A percentile compares a stretch with the other conserved stretches of the same genome.
Evolutionary conservation across 371 early-diverging fungal genomes (phyloP).

Genomic region (Mortierella sp.): DNA sequence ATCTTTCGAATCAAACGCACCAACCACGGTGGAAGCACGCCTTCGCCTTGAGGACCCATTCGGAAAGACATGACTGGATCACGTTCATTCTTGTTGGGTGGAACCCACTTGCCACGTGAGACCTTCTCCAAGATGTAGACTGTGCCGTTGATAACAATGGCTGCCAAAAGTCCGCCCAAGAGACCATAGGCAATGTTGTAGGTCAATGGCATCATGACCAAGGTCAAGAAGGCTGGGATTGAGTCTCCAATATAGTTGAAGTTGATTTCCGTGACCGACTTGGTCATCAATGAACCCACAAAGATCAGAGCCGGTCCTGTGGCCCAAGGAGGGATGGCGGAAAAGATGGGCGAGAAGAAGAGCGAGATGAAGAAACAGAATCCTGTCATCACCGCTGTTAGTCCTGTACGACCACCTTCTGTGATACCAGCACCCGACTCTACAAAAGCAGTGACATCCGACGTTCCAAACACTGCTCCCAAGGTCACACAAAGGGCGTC

Average conservation of each 20-base stretch:
- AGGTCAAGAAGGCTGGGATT: constrained; percentile 80
- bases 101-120: constrained; percentile 56
- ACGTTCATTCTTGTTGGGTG: constrained; percentile 58
- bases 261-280: constrained; percentile 75
- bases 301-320: constrained; percentile 82
- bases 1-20: constrained; percentile 55
- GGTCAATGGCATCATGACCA: constrained; percentile 80
- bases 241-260: constrained; percentile 82
- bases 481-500: constrained; percentile 74
- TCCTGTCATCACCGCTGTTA: constrained; percentile 73
- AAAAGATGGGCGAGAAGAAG: constrained; percentile 87
- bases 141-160: constrained; percentile 60
- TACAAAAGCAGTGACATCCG: constrained; percentile 81
- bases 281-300: constrained; percentile 83
- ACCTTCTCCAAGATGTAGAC: constrained; percentile 56
- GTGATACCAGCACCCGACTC: constrained; percentile 87
- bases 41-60: constrained; percentile 55
- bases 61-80: constrained; percentile 61
- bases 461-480: constrained; percentile 78
- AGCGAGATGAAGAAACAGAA: constrained; percentile 79
- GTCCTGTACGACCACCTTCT: constrained; percentile 83
- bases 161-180: constrained; percentile 62
- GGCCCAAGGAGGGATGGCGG: constrained; percentile 84
- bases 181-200: constrained; percentile 67
- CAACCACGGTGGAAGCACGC: constrained; percentile 59